Conservation (phyloP, 2,329 filamentous ascomycete genomes). For the Monosporascus cannonballus region DNA sequence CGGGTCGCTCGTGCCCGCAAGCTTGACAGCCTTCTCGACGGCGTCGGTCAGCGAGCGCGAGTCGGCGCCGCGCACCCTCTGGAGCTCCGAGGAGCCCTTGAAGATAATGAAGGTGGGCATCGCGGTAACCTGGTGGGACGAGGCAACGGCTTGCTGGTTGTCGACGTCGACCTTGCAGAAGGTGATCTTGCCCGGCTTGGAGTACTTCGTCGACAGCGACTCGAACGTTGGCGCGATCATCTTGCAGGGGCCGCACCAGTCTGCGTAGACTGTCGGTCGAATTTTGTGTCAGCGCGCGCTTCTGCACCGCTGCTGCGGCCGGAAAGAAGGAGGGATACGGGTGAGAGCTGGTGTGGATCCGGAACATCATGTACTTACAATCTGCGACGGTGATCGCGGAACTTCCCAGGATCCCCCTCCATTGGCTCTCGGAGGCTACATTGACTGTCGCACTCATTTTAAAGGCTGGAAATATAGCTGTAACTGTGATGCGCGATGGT, state of each 20-base stretch:
- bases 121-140: conserved; percentile 71
- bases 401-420: conserved; percentile 63
- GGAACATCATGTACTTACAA: conserved; percentile 52
- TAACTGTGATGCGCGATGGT: not conserved
- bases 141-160: conserved; percentile 68
- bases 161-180: conserved; percentile 94
- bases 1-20: conserved; percentile 36
- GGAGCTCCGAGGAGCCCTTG: conserved; percentile 64
- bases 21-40: conserved; percentile 63
- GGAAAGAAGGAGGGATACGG: too few species aligned
- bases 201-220: conserved; percentile 70
- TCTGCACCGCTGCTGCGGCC: conserved; percentile 1
- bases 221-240: conserved; percentile 87
- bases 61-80: conserved; percentile 79
- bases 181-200: conserved; percentile 74
- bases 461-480: not conserved
- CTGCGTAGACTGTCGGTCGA: conserved; percentile 68
- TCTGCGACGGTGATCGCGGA: conserved; percentile 82
- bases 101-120: conserved; percentile 96
- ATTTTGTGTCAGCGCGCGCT: conserved; percentile 19
- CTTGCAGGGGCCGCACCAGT: conserved; percentile 94
- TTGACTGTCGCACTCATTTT: conserved; percentile 41
- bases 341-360: too few species aligned
- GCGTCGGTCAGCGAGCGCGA: conserved; percentile 67
- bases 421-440: conserved; percentile 64